Evolutionary conservation across 768 basidiomycete species (phyloP), one percentile per base, ranked within the genome.

Genomic region (Gymnopilus dilepis): DNA sequence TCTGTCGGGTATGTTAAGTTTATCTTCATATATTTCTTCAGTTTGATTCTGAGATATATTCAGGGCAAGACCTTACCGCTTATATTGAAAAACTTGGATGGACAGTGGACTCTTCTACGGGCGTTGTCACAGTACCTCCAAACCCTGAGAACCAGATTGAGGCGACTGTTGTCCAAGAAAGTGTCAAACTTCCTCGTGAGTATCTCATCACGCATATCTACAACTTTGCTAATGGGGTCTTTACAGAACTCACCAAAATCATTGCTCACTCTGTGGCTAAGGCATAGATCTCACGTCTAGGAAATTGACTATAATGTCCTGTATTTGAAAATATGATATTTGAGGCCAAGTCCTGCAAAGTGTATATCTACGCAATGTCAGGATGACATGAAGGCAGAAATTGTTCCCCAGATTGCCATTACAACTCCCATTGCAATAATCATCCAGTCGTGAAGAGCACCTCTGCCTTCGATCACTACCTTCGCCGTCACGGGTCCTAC

Each of bases 71-170:
- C 17, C 77, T 95, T 45, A 80, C 81, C 30, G 78, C 76, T 11
- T 92, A 87, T 72, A 79, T 91, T 33, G 71, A 80, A 63, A 83
- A 82, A 64, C 81, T 91, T 50, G 90, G 86, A 21, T 95, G 93
- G 93, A 73, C 78, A 19, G 63, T 84, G 40, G 84, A 92, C 59
- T 66, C 76, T 15, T 73, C 81, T 15, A 80, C 79, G 0, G 82
- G 82, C 6, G 83, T 87, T n/a, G 80, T 94, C 54, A 77, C 74
- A 15, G 79, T 95, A 57, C 93, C 94, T 22, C 83, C 87, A 43
- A 95, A 94, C 73, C 89, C 90, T 13, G 93, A 95, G 75, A 95
- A 95, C 73, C 91, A 92, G 69, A 91, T 94, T 67, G 88, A 91
- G 69, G 90, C 93, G 0, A 90, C 91, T 0, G 83, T 95, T 51